Conservation (phyloP, 2,329 filamentous ascomycete genomes). For the Penicillium sp. region DNA sequence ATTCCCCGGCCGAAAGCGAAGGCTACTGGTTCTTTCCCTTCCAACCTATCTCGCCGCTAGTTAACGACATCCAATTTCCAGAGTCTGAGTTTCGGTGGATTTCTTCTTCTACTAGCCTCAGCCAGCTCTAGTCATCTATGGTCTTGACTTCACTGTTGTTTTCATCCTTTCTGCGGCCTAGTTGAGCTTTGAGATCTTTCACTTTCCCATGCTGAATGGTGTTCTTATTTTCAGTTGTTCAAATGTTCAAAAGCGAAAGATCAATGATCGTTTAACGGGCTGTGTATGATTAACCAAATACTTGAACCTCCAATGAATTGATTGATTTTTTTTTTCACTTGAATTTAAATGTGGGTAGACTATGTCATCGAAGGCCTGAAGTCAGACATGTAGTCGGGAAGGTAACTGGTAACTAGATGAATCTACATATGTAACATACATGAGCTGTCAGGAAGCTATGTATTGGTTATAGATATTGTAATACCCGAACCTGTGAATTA, state of each 20-base stretch:
- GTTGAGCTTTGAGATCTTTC: slow-evolving; percentile 5
- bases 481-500: neutral
- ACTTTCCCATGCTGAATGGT: neutral
- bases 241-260: neutral
- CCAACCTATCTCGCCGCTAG: neutral
- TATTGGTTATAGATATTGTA: neutral
- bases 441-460: too few relatives aligned
- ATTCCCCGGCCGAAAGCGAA: neutral
- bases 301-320: neutral
- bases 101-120: neutral
- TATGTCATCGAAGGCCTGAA: too few relatives aligned
- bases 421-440: too few relatives aligned
- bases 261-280: slow-evolving; percentile 2
- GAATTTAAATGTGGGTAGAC: neutral
- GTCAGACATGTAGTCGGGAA: neutral
- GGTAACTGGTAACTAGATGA: neutral
- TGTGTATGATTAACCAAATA: neutral
- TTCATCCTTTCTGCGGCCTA: neutral
- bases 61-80: neutral
- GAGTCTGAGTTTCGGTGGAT: neutral
- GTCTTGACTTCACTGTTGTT: neutral
- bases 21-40: neutral
- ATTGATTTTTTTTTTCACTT: neutral
- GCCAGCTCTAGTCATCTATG: neutral
- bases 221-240: neutral